These are phyloP conservation scores for Gymnopilus junonius DNA, from an alignment of 768 basidiomycete species.

Conservation along the genomic window DNA sequence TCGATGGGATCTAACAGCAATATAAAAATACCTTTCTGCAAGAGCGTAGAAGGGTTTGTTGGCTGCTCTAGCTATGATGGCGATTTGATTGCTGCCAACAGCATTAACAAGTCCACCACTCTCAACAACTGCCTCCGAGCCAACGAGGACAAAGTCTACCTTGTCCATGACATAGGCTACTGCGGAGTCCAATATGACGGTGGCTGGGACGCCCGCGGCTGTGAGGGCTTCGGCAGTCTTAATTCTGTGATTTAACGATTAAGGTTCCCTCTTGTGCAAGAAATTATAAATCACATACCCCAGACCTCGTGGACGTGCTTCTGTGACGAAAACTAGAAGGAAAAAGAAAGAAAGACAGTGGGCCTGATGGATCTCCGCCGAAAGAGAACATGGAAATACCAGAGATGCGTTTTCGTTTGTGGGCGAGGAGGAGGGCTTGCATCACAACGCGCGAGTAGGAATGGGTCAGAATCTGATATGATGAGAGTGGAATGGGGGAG, in stretches of 20 bases:
- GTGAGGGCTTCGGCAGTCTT: conserved; percentile 90
- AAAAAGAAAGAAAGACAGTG: too few relatives aligned
- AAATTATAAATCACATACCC: conserved; percentile 59
- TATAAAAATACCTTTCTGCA: conserved; percentile 74
- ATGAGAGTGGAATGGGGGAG: conserved; percentile 2
- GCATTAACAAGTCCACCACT: conserved; percentile 92
- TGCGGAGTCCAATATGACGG: conserved; percentile 93
- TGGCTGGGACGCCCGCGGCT: conserved; percentile 91
- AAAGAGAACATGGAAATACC: conserved; percentile 35
- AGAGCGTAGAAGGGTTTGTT: conserved; percentile 97
- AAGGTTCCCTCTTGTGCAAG: conserved; percentile 16
- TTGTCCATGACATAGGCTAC: conserved; percentile 98
- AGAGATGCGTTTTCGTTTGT: conserved; percentile 90
- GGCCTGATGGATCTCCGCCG: conserved; percentile 19
- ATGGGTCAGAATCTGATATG: conserved; percentile 88
- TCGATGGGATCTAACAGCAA: conserved; percentile 25
- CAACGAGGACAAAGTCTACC: conserved; percentile 94
- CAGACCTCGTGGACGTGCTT: conserved; percentile 87
- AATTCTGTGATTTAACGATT: conserved; percentile 54
- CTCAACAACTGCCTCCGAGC: conserved; percentile 98
- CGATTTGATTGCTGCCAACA: conserved; percentile 95
- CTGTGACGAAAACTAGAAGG: conserved; percentile 87
- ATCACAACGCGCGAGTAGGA: conserved; percentile 96
- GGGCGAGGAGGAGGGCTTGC: conserved; percentile 88
- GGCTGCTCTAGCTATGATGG: conserved; percentile 91